A percentile compares a stretch with the other conserved stretches of the same genome.
Evolutionary conservation across 148 eudicot species (phyloP).

Genomic region (Talinum fruticosum): DNA sequence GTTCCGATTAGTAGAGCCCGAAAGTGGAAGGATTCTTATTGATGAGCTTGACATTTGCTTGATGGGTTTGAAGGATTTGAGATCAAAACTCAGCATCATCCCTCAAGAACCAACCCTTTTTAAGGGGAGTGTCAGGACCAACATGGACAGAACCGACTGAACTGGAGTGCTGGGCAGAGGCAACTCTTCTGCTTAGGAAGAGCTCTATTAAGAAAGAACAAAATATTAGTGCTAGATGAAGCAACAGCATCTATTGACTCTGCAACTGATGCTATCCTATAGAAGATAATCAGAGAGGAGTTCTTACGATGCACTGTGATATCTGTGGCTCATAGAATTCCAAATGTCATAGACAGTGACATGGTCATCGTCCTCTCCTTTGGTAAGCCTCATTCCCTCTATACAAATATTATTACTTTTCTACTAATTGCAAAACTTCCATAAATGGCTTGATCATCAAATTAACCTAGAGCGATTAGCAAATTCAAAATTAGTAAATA

Average conservation of each 20-base stretch:
- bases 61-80: constrained; percentile 47
- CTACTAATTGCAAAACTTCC: neutral
- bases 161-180: constrained; percentile 60
- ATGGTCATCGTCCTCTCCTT: constrained; percentile 63
- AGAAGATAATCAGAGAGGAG: constrained; percentile 50
- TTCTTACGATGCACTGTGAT: constrained; percentile 51
- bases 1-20: constrained; percentile 55
- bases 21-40: constrained; percentile 43
- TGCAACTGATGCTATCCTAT: constrained; percentile 45
- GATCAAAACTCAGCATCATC: constrained; percentile 52
- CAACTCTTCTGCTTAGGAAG: constrained; percentile 66
- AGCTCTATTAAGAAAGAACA: constrained; percentile 50
- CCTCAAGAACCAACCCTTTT: constrained; percentile 75
- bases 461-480: too few species aligned
- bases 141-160: constrained; percentile 63
- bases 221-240: constrained; percentile 56
- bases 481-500: too few species aligned
- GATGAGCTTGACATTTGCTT: constrained; percentile 53
- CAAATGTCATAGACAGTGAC: constrained; percentile 55
- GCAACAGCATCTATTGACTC: constrained; percentile 65
- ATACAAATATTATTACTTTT: neutral
- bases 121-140: constrained; percentile 49
- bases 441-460: too few species aligned
- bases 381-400: constrained; percentile 32
- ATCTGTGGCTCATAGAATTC: constrained; percentile 63